Percentiles rank a stretch among this genome's conserved stretches.
These are phyloP conservation scores for Pleurotus sapidus DNA, from an alignment of 768 basidiomycete genomes.

Conservation along the genomic window DNA sequence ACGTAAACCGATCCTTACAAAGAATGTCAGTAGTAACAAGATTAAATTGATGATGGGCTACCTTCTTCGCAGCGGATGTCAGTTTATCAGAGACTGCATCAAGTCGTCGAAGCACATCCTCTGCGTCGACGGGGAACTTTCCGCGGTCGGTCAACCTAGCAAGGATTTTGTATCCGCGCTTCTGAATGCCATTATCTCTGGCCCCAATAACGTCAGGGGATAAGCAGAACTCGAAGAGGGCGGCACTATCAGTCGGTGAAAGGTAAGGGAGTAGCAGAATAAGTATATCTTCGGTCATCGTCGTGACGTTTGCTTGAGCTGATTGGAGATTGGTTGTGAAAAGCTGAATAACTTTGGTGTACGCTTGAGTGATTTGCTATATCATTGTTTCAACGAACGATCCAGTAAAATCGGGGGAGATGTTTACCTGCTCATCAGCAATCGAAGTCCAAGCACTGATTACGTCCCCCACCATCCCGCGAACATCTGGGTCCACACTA, in stretches of 20 bases:
- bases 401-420: constrained; percentile 1
- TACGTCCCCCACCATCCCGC: constrained; percentile 82
- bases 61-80: constrained; percentile 85
- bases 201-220: constrained; percentile 65
- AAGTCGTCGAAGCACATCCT: constrained; percentile 60
- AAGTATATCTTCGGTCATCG: constrained; percentile 82
- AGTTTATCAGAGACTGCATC: constrained; percentile 65
- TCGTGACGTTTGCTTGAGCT: constrained; percentile 41
- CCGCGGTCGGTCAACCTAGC: constrained; percentile 66
- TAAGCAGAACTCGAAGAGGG: constrained; percentile 71
- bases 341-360: constrained; percentile 69
- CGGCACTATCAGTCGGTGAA: constrained; percentile 52
- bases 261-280: constrained; percentile 80
- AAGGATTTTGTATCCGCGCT: constrained; percentile 90
- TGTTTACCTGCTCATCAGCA: constrained; percentile 62
- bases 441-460: constrained; percentile 86
- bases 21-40: constrained; percentile 9
- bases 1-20: constrained; percentile 73
- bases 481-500: constrained; percentile 69
- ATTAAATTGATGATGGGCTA: constrained; percentile 19
- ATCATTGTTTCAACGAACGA: background rate
- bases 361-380: constrained; percentile 80
- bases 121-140: constrained; percentile 53
- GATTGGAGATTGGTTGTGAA: constrained; percentile 62
- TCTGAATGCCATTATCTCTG: constrained; percentile 88